These are phyloP conservation scores for Grifola frondosa DNA, from an alignment of 1,284 basidiomycete species.

Conservation along the genomic window DNA sequence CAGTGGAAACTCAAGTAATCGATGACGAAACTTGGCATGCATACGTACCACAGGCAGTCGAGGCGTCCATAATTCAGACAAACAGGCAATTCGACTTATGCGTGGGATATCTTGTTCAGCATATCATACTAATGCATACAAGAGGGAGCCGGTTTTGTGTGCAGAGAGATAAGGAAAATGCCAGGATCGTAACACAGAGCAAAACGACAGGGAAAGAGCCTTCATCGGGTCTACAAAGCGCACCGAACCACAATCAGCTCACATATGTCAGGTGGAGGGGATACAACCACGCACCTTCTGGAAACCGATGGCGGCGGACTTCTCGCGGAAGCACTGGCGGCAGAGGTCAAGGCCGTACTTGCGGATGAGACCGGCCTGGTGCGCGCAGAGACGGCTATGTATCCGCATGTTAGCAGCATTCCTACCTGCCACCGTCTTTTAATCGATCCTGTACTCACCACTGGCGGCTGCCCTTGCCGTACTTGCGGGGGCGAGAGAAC, in stretches of 20 bases:
- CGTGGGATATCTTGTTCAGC: constrained; percentile 19
- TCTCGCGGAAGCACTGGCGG: constrained; percentile 98
- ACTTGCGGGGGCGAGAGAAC: constrained; percentile 93
- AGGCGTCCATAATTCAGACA: background rate
- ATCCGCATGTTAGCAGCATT: constrained; percentile 7
- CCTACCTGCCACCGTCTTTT: background rate
- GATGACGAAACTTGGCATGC: background rate
- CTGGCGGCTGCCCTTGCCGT: constrained; percentile 92
- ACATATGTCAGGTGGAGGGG: background rate
- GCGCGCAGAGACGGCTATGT: constrained; percentile 87
- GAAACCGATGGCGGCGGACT: constrained; percentile 91
- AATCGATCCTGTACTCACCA: constrained; percentile 73
- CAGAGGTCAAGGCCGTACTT: constrained; percentile 95
- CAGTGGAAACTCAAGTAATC: background rate
- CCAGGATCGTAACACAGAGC: constrained; percentile 7
- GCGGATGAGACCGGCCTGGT: constrained; percentile 95
- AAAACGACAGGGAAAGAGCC: constrained; percentile 13
- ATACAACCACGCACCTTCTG: constrained; percentile 70
- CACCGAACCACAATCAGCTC: background rate
- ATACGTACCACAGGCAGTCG: background rate
- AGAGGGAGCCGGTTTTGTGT: constrained; percentile 16
- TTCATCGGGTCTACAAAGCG: constrained; percentile 23
- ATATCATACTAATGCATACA: constrained; percentile 30
- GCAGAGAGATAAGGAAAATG: constrained; percentile 5
- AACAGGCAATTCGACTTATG: constrained; percentile 13